Base-by-base conservation (phyloP, 2,329 filamentous ascomycete genomes). In the Aureobasidium sp. region DNA sequence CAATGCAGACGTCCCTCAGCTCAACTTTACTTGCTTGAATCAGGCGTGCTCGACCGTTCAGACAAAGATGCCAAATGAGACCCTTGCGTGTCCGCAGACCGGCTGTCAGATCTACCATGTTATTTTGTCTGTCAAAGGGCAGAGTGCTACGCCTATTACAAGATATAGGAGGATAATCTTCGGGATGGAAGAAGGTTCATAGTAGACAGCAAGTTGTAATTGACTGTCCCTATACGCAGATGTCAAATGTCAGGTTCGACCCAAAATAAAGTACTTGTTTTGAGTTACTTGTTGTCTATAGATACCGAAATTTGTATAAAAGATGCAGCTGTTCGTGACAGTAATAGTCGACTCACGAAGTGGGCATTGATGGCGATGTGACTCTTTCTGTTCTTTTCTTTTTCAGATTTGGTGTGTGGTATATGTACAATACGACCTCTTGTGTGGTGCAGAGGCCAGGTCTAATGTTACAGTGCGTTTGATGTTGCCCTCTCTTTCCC, bases 121-220 rank as follows among this genome's bases (percentile, higher is more conserved):
- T 43, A 77, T 83, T 29, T 71, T 83, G 1, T 77, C 81, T 65
- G 79, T 82, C 5, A 77, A 70, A 8, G 77, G 81, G 61, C 68
- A 71, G 24, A 80, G 79, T 1, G 70, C 69, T 3, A 77, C 77
- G 24, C 69, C 71, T 8, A 68, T 83, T 66, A 81, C 77, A 37
- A 78, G 73, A 53, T 82, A 82, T 69, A 74, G 77, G 59, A 69
- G 81, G 15, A 71, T 82, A 20, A 66, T 77, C 53, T 70, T 77
- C n/a, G 34, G 51, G 20, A 43, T 51, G 5, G 37, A 59, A 20
- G 43, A n/a, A 20, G 27, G 13, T 8, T 44, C 39, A 3, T 1
- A 17, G 43, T 46, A 46, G 43, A 46, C 24, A 15, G 6, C 10
- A 37, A 37, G 12, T 15, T 37, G 13, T 15, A 34, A 32, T 32